Evolutionary conservation across 352 stramenopile genomes (phyloP).

Genomic region (Globisporangium carolinianum): DNA sequence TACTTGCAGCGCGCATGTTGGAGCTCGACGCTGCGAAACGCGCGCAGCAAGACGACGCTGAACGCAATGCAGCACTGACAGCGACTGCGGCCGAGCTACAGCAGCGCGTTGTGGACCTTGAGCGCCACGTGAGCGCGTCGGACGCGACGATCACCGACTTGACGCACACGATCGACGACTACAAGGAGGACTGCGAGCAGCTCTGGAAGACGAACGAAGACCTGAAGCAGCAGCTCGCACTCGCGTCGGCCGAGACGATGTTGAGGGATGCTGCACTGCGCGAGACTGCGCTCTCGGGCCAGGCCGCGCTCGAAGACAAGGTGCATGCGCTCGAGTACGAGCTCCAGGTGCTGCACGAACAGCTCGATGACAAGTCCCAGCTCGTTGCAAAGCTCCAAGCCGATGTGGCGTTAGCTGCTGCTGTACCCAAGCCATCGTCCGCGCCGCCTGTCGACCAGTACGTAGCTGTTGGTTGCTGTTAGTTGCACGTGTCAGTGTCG

Average conservation of each 20-base stretch:
- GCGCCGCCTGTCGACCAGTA: slow-evolving; percentile 25
- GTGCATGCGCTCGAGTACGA: slow-evolving; percentile 55
- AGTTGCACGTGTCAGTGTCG: background rate
- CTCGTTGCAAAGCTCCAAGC: slow-evolving; percentile 31
- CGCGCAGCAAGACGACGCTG: slow-evolving; percentile 5
- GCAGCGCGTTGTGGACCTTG: slow-evolving; percentile 28
- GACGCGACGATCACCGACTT: slow-evolving; percentile 20
- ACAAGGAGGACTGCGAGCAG: slow-evolving; percentile 75
- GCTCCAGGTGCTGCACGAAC: slow-evolving; percentile 50
- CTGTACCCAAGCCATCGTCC: background rate
- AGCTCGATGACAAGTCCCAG: slow-evolving; percentile 52
- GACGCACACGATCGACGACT: slow-evolving; percentile 58
- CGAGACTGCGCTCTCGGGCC: slow-evolving; percentile 44
- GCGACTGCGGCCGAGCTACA: slow-evolving; percentile 3
- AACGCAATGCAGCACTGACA: slow-evolving; percentile 5
- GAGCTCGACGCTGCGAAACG: slow-evolving; percentile 4
- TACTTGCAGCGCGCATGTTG: background rate
- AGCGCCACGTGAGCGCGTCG: slow-evolving; percentile 23
- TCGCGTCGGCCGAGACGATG: slow-evolving; percentile 48
- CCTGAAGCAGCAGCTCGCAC: slow-evolving; percentile 64
- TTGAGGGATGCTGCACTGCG: slow-evolving; percentile 49
- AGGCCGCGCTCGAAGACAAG: slow-evolving; percentile 42
- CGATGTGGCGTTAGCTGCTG: slow-evolving; percentile 13
- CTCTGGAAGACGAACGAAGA: slow-evolving; percentile 78
- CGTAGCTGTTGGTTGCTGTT: slow-evolving; percentile 5